Evolutionary conservation across 176 grass and related monocot genomes (phyloP).

Genomic region (Hyparrhenia diplandra): DNA sequence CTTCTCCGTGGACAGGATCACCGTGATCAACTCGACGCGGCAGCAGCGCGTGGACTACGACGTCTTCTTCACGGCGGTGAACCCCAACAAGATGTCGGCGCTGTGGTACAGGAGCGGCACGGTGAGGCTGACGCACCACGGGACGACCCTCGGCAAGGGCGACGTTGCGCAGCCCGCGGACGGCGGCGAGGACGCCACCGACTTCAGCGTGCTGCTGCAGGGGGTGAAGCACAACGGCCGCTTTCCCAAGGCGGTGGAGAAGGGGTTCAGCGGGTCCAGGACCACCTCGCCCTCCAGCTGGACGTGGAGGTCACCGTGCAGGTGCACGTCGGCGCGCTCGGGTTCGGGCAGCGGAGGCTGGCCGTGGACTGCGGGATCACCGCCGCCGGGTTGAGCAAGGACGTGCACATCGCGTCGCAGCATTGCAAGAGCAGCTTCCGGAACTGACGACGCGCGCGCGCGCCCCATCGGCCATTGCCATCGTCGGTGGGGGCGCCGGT

Average conservation of each 20-base stretch:
- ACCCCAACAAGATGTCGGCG: conserved; percentile 58
- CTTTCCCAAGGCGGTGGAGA: conserved; percentile 35
- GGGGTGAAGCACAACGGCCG: conserved; percentile 4
- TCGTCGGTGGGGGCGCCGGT: background rate
- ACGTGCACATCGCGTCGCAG: conserved; percentile 47
- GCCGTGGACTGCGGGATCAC: conserved; percentile 38
- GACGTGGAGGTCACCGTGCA: conserved; percentile 33
- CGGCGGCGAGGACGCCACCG: conserved; percentile 46
- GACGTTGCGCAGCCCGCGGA: conserved; percentile 32
- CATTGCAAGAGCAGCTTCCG: conserved; percentile 47
- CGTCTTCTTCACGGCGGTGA: conserved; percentile 46
- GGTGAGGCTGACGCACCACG: conserved; percentile 22
- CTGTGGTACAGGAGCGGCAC: conserved; percentile 45
- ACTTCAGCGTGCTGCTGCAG: conserved; percentile 37
- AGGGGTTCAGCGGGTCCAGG: conserved; percentile 37
- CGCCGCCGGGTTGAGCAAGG: conserved; percentile 40
- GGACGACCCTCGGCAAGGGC: conserved; percentile 30
- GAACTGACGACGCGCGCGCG: conserved; percentile 17
- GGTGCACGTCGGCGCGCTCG: conserved; percentile 50
- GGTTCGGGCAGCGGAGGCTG: conserved; percentile 32
- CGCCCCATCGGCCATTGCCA: too few relatives aligned
- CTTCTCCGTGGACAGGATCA: conserved; percentile 49
- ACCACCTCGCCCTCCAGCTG: conserved; percentile 28
- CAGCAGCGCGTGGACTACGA: conserved; percentile 38
- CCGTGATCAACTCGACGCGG: conserved; percentile 18